Base-by-base conservation (phyloP, 805 yeast genomes). In the Trichomonascus vanleenenianus region DNA sequence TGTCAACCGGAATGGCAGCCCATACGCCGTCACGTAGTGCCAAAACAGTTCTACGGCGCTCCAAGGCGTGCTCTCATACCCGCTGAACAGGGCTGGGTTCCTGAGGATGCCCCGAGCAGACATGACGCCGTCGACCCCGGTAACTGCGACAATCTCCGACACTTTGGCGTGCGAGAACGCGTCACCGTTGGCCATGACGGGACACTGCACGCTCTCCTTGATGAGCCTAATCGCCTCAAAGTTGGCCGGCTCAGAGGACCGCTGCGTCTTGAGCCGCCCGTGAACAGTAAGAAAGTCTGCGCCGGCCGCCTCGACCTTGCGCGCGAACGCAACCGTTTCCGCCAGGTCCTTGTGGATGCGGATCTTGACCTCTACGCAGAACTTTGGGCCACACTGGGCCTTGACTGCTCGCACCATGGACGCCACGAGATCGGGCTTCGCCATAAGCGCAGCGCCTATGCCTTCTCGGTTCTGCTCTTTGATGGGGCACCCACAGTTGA, bases 111-210 rank as follows among this genome's bases (percentile, higher is more conserved):
- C 98, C 50, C 98, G 68, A 1, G 85, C 98, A 2, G 97, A 83
- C 98, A 93, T 93, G 6, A 93, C 84, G 6, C 97, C 98, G 60
- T 86, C 93, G 35, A 79, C 87, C 1, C 83, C 83, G 0, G 97
- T 88, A 43, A 61, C 60, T 10, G 74, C 66, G 0, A 78, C 76
- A 22, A 91, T 89, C 15, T 61, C 58, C 37, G 67, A 56, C n/a
- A 84, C 81, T 59, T 87, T 96, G 14, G 70, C 66, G 19, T 79
- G 64, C 0, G 74, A 59, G 57, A 83, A 83, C 57, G 95, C 89
- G 63, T 93, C 97, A n/a, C 98, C 98, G 58, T 93, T 93, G 2
- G 97, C 96, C n/a, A 93, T 83, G 1, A 93, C 88, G 0, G 97
- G 97, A 0, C 72, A 72, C 0, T 49, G 36, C 3, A 75, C 76